phyloP scores from a whole-genome alignment of 2,329 filamentous ascomycete species.

The Septoria petroselini region DNA sequence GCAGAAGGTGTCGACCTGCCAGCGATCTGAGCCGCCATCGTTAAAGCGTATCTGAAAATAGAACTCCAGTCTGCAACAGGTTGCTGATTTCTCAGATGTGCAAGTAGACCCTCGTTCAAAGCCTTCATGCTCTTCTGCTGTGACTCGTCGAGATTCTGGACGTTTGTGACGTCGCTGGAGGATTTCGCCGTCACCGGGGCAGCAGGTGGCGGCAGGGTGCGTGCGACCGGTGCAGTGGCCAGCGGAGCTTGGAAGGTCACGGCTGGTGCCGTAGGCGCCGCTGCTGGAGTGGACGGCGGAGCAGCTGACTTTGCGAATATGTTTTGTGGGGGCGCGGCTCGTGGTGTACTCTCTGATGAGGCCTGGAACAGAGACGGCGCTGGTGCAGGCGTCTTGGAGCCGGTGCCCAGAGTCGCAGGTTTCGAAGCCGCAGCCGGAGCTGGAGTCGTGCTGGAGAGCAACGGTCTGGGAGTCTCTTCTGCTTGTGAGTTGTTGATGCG shows the following conservation, averaged over 20 bases:
- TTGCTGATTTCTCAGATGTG: constrained; percentile 29
- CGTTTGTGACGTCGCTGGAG: neutral
- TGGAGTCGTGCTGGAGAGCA: constrained; percentile 13
- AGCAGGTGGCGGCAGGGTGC: constrained; percentile 12
- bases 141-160: constrained; percentile 1
- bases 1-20: constrained; percentile 15
- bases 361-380: constrained; percentile 15
- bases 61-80: constrained; percentile 31
- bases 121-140: constrained; percentile 23
- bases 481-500: constrained; percentile 17
- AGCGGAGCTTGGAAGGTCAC: constrained; percentile 15
- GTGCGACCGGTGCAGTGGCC: constrained; percentile 19
- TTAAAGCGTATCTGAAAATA: constrained; percentile 32
- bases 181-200: neutral
- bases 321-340: constrained; percentile 14
- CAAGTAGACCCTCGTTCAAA: constrained; percentile 33
- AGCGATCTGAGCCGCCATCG: constrained; percentile 28
- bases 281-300: constrained; percentile 15
- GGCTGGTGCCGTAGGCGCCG: constrained; percentile 13
- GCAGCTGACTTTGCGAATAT: constrained; percentile 16
- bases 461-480: constrained; percentile 17
- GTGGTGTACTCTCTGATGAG: constrained; percentile 7
- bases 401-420: neutral
- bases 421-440: constrained; percentile 18
- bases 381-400: constrained; percentile 7